Percentiles rank a stretch among this genome's conserved stretches.
Conservation (phyloP, 2,329 filamentous ascomycete genomes). For the Raffaelea ambrosiae region DNA sequence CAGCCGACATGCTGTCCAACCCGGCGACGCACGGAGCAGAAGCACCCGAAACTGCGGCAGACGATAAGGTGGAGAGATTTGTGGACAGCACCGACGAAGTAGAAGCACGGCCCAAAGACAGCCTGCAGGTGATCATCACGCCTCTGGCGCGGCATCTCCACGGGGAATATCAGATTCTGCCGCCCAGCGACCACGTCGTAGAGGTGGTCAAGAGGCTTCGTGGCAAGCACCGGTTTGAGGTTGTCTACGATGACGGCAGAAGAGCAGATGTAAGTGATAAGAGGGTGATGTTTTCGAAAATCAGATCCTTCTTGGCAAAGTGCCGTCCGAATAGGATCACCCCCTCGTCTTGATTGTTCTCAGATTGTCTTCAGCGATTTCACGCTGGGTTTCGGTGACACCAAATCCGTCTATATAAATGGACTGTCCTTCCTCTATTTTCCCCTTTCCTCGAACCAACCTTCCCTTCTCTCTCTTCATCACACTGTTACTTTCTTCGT, state of each 20-base stretch:
- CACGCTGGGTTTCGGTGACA: not conserved
- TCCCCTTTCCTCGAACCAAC: not conserved
- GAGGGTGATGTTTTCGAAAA: not conserved
- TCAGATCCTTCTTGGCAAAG: no score
- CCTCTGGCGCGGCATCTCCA: constrained; percentile 4
- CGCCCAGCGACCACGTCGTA: constrained; percentile 12
- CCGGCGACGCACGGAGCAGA: no score
- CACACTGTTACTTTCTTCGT: not conserved
- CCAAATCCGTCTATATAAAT: not conserved
- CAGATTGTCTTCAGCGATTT: not conserved
- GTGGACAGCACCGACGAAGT: no score
- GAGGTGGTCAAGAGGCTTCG: constrained; percentile 3
- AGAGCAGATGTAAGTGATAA: constrained; percentile 9
- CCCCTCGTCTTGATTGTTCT: not conserved
- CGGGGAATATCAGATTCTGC: constrained; percentile 6
- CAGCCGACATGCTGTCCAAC: no score
- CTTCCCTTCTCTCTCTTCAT: not conserved
- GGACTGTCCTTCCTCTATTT: not conserved
- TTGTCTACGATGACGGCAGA: constrained; percentile 14
- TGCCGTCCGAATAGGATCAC: no score
- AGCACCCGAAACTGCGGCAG: no score
- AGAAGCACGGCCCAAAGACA: not conserved
- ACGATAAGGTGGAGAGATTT: no score
- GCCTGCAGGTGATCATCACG: constrained; percentile 10
- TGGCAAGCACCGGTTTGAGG: constrained; percentile 9